Conservation (phyloP, 176 grass and related monocot species). For the Aegilops longissima region DNA sequence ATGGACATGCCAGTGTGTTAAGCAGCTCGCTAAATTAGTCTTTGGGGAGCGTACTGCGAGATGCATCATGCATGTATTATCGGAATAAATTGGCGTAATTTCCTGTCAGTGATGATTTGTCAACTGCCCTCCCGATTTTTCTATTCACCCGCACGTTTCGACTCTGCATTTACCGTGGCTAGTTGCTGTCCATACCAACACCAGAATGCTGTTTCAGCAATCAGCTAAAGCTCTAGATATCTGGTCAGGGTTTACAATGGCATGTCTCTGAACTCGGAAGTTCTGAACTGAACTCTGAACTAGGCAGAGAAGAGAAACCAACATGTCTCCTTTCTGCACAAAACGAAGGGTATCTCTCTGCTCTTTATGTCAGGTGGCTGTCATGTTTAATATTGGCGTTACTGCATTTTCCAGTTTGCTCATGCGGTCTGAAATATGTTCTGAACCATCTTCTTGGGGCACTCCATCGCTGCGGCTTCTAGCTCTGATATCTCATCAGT, state of each 20-base stretch:
- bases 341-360: not conserved
- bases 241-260: not conserved
- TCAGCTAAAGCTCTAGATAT: not conserved
- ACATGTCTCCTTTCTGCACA: not conserved
- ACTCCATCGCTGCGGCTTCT: constrained; percentile 62
- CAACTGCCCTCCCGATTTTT: not conserved
- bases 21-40: not conserved
- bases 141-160: not conserved
- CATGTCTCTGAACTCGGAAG: not conserved
- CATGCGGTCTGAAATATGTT: constrained; percentile 86
- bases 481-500: constrained; percentile 68
- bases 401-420: not conserved
- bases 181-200: not conserved
- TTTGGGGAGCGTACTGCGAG: not conserved
- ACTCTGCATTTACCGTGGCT: not conserved
- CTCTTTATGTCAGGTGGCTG: not conserved
- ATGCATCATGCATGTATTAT: not conserved
- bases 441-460: constrained; percentile 82
- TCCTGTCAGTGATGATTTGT: not conserved
- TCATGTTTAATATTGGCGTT: not conserved
- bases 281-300: not conserved
- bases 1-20: not conserved
- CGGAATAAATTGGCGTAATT: constrained; percentile 20
- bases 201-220: no score
- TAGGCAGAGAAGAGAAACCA: not conserved